Evolutionary conservation across 2,329 filamentous ascomycete species (phyloP), one percentile per base, ranked within the genome.

Genomic region (Cercospora janseana): DNA sequence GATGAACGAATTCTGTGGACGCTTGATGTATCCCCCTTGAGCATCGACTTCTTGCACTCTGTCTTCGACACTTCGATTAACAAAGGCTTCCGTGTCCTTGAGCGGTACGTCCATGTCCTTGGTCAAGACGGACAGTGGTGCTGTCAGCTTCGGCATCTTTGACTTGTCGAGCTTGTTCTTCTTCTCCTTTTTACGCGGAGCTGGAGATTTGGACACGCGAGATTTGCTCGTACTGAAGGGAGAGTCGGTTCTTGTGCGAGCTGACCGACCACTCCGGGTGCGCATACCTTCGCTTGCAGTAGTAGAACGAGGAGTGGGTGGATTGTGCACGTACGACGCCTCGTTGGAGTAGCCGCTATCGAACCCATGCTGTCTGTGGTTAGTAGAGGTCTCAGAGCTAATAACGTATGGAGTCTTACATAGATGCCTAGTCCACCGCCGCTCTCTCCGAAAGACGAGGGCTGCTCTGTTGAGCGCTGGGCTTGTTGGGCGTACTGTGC

Each of bases 1-100:
- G 86, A 98, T 95, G 74, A 97, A 98, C 1, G 88, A 92, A 69
- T 98, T 98, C 86, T 96, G 95, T 2, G 93, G 91, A 23, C 93
- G 80, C 63, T 92, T 89, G 60, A 97, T 80, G 66, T 91, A 90
- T 20, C 87, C 87, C 27, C 82, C 88, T 50, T 82, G 79, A 61
- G 81, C 79, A 34, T 82, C 79, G 7, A 86, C 82, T 67, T 95
- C 90, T 47, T 75, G 71, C 41, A 75, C 76, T 49, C 92, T 81
- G 5, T 78, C 77, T 49, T 88, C 83, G 2, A 75, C 71, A 7
- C 86, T 75, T 43, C 92, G 80, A 61, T 85, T 82, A 27, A 94
- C 90, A 75, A 87, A 95, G 20, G 77, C 75, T 45, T 85, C 81
- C 72, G 96, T 95, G 68, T 97, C 85, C 43, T 80, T 80, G 41